A percentile compares a stretch with the other conserved stretches of the same genome.
Conservation (phyloP, 805 yeast genomes). For the Yamadazyma scolyti region DNA sequence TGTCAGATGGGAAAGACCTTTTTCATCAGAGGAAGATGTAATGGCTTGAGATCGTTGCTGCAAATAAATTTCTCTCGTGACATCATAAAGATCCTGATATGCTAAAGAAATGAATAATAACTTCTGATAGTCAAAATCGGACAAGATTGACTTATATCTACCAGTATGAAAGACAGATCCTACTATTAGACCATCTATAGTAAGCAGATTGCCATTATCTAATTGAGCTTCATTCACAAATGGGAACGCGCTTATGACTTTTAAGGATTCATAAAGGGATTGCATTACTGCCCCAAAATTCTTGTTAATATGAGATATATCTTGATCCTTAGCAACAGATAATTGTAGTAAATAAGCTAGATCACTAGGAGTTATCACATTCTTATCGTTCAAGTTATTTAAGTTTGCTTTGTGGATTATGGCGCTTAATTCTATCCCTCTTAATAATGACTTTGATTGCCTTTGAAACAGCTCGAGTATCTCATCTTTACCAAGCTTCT, state of each 20-base stretch:
- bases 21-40: too few species aligned
- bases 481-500: constrained; percentile 11
- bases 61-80: background rate
- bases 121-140: constrained; percentile 36
- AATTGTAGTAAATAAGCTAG: constrained; percentile 20
- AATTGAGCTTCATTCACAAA: constrained; percentile 34
- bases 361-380: constrained; percentile 15
- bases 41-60: too few species aligned
- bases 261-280: constrained; percentile 37
- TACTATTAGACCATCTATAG: constrained; percentile 26
- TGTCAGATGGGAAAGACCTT: too few species aligned
- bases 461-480: constrained; percentile 16
- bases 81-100: background rate
- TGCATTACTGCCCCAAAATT: constrained; percentile 11
- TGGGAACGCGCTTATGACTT: constrained; percentile 48
- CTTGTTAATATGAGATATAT: constrained; percentile 1
- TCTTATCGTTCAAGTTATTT: constrained; percentile 13
- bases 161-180: constrained; percentile 38
- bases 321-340: constrained; percentile 8
- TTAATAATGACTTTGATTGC: constrained; percentile 13
- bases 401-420: constrained; percentile 13
- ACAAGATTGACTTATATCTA: constrained; percentile 30
- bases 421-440: constrained; percentile 17
- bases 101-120: constrained; percentile 47
- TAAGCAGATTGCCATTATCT: constrained; percentile 33